Percentiles rank a stretch among this genome's conserved stretches.
Evolutionary conservation across 495 filamentous ascomycete species (phyloP).

Genomic region (Apodospora peruviana): DNA sequence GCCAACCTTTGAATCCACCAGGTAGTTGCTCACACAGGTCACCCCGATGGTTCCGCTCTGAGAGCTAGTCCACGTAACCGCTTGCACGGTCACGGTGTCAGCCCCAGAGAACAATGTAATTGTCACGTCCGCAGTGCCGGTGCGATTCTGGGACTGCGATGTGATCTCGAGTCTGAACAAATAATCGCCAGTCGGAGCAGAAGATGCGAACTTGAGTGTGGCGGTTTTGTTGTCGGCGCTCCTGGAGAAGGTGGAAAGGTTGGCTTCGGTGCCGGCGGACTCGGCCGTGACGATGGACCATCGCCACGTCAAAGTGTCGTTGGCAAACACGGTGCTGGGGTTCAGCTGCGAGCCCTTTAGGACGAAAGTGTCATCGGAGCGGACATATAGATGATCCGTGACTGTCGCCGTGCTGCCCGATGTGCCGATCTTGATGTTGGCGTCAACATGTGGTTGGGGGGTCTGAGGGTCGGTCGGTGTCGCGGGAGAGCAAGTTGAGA

Average conservation of each 20-base stretch:
- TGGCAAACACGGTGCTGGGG: conserved; percentile 2
- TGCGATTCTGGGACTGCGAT: conserved; percentile 8
- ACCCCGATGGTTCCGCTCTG: conserved; percentile 17
- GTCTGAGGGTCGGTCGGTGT: background rate
- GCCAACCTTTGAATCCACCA: conserved; percentile 12
- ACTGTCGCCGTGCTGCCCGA: background rate
- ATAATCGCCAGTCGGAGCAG: conserved; percentile 9
- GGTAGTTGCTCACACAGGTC: conserved; percentile 12
- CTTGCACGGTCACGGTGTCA: conserved; percentile 4
- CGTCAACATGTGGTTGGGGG: conserved; percentile 5
- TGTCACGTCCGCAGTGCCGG: conserved; percentile 8
- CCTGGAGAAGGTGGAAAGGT: conserved; percentile 13
- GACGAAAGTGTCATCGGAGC: conserved; percentile 13
- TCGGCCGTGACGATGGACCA: conserved; percentile 8
- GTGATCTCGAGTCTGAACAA: conserved; percentile 11
- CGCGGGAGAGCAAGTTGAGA: conserved; percentile 6
- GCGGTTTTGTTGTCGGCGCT: conserved; percentile 5
- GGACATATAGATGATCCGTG: conserved; percentile 5
- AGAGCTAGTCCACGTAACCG: conserved; percentile 11
- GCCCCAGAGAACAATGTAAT: conserved; percentile 13
- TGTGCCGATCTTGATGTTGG: conserved; percentile 6
- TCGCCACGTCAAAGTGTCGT: conserved; percentile 7
- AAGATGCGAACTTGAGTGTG: conserved; percentile 7
- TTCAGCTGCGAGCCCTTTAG: conserved; percentile 13
- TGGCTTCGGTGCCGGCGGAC: conserved; percentile 10